phyloP scores from a whole-genome alignment of 805 yeast species.

The Saturnispora serradocipensis region DNA sequence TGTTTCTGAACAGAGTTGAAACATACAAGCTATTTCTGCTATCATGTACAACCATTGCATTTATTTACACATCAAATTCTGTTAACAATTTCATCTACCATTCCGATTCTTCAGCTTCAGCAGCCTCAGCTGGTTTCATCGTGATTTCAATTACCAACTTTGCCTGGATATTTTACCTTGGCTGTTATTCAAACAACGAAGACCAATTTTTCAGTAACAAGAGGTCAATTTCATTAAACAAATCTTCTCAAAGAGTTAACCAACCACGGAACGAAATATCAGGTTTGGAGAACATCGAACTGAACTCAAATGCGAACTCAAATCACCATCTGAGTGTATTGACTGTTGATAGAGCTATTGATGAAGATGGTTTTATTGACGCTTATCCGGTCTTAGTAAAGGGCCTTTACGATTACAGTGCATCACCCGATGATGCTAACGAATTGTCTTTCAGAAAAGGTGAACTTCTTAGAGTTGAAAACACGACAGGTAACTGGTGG shows the following conservation, averaged over 20 bases:
- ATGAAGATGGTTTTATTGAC: conserved; percentile 16
- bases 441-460: conserved; percentile 88
- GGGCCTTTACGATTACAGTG: conserved; percentile 80
- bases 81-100: conserved; percentile 73
- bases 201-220: conserved; percentile 4
- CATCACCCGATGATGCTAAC: conserved; percentile 86
- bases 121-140: conserved; percentile 90
- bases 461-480: conserved; percentile 85
- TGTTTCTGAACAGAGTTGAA: conserved; percentile 54
- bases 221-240: conserved; percentile 16
- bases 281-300: conserved; percentile 6
- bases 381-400: conserved; percentile 73
- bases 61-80: conserved; percentile 77
- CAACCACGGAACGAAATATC: not conserved
- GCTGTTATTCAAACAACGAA: conserved; percentile 48
- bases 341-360: conserved; percentile 5
- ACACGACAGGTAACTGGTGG: conserved; percentile 98
- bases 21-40: conserved; percentile 54
- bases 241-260: not conserved
- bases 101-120: conserved; percentile 54
- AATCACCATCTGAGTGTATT: conserved; percentile 1
- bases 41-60: conserved; percentile 57
- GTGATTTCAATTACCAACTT: conserved; percentile 72
- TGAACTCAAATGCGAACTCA: not conserved
- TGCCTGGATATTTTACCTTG: conserved; percentile 82